Conservation (phyloP, 768 basidiomycete species). For the Phlegmacium glaucopus region DNA sequence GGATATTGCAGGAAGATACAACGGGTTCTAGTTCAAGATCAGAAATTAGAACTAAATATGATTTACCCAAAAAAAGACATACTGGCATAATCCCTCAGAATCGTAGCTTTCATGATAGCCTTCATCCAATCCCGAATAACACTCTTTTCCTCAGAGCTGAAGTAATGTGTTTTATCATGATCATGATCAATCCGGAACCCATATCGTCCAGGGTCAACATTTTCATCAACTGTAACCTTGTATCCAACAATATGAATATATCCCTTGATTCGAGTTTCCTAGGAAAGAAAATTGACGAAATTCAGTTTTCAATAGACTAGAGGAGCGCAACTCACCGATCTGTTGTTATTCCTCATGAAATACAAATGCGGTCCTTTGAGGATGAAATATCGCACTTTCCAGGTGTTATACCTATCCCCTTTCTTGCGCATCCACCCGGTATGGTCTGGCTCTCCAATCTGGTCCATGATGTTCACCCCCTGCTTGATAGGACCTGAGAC, state of each 20-base stretch:
- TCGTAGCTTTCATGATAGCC: slow-evolving; percentile 98
- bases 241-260: slow-evolving; percentile 91
- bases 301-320: slow-evolving; percentile 1
- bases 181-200: slow-evolving; percentile 95
- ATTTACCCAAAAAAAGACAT: neutral
- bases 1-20: slow-evolving; percentile 94
- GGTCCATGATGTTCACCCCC: slow-evolving; percentile 77
- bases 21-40: slow-evolving; percentile 65
- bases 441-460: slow-evolving; percentile 89
- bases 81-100: slow-evolving; percentile 91
- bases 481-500: slow-evolving; percentile 40
- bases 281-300: neutral
- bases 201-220: slow-evolving; percentile 87
- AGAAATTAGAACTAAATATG: slow-evolving; percentile 11
- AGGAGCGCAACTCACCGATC: slow-evolving; percentile 36
- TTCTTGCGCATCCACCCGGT: slow-evolving; percentile 96
- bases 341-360: slow-evolving; percentile 73
- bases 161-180: slow-evolving; percentile 80
- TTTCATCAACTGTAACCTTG: slow-evolving; percentile 91
- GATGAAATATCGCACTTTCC: slow-evolving; percentile 91
- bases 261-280: slow-evolving; percentile 97
- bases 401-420: slow-evolving; percentile 87
- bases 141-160: slow-evolving; percentile 86
- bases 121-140: slow-evolving; percentile 99
- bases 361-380: slow-evolving; percentile 93